phyloP scores from a whole-genome alignment of 768 basidiomycete genomes.

The Lactarius tabidus region DNA sequence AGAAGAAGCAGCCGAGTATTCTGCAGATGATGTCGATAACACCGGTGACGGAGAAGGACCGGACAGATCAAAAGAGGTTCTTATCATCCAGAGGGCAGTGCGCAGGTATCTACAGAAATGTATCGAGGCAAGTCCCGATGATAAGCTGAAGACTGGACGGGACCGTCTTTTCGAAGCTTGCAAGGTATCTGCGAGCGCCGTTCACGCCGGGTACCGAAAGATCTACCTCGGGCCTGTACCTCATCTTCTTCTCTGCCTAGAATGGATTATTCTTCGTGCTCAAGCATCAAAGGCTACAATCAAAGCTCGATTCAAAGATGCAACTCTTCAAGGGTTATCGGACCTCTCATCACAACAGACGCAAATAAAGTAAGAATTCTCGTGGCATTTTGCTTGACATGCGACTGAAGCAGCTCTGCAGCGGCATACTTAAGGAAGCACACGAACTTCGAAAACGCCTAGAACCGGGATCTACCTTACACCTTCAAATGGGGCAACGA shows the following conservation, averaged over 20 bases:
- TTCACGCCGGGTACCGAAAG: constrained; percentile 11
- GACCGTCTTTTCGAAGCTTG: constrained; percentile 6
- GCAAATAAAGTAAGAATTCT: not conserved
- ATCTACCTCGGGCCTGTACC: constrained; percentile 17
- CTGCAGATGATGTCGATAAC: not conserved
- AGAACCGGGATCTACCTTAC: not conserved
- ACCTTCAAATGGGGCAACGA: not conserved
- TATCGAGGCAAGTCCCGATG: not conserved
- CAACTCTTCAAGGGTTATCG: constrained; percentile 2
- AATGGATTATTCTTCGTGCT: constrained; percentile 3
- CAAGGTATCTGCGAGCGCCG: constrained; percentile 1
- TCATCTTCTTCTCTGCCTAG: constrained; percentile 18
- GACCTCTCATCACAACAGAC: not conserved
- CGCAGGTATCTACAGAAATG: not conserved
- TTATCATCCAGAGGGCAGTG: constrained; percentile 6
- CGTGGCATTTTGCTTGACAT: not conserved
- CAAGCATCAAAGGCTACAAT: not conserved
- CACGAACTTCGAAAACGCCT: not conserved
- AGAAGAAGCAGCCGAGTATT: constrained; percentile 3
- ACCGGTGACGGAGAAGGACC: not conserved
- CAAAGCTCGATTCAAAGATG: not conserved
- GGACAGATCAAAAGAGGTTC: not conserved
- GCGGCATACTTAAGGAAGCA: constrained; percentile 1
- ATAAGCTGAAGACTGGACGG: not conserved
- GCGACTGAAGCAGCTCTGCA: not conserved